Evolutionary conservation across 176 grass and related monocot species (phyloP).

Genomic region (Paspalum notatum): DNA sequence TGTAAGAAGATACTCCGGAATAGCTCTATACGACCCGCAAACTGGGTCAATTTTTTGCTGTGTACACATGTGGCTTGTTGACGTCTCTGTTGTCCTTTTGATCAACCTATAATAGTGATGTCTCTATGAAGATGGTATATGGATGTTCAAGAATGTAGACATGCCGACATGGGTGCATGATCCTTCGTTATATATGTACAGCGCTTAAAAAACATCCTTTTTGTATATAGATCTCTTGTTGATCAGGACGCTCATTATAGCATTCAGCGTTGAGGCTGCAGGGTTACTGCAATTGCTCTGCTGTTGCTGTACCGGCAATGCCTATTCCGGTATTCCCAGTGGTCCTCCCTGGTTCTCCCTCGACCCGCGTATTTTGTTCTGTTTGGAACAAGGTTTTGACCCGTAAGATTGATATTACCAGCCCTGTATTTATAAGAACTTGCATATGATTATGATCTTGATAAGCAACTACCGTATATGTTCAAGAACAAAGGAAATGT

Average conservation of each 20-base stretch:
- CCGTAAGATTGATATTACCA: too few relatives aligned
- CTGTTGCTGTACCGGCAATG: neutral
- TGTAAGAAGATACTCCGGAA: neutral
- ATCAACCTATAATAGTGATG: neutral
- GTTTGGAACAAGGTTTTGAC: too few relatives aligned
- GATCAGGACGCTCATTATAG: neutral
- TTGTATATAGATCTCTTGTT: neutral
- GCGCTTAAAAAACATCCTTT: neutral
- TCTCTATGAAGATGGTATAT: slow-evolving; percentile 9
- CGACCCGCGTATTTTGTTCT: too few relatives aligned
- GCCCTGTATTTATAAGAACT: too few relatives aligned
- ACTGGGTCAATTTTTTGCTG: slow-evolving; percentile 41
- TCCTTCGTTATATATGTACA: slow-evolving; percentile 17
- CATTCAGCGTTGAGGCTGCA: neutral
- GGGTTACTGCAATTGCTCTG: neutral
- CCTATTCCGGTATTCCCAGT: too few relatives aligned
- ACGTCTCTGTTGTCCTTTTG: slow-evolving; percentile 2
- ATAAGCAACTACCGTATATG: too few relatives aligned
- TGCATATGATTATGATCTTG: too few relatives aligned
- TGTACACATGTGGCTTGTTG: slow-evolving; percentile 18
- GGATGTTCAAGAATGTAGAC: slow-evolving; percentile 24
- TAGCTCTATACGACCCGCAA: neutral
- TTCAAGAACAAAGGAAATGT: too few relatives aligned
- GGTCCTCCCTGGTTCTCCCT: too few relatives aligned
- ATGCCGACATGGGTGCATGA: neutral